Evolutionary conservation across 306 rosid species (phyloP).

Genomic region (Pyrus betulifolia): DNA sequence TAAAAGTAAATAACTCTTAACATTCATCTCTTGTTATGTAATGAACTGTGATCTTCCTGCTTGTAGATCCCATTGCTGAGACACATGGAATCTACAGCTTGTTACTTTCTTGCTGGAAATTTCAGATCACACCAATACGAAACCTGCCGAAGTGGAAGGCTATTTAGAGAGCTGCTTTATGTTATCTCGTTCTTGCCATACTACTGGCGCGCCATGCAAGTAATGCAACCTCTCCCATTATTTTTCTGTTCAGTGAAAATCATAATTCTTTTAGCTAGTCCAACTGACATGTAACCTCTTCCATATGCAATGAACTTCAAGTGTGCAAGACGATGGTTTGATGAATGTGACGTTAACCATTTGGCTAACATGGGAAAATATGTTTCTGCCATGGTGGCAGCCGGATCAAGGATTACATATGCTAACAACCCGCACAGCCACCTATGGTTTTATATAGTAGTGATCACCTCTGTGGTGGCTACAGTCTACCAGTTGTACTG

Average conservation of each 20-base stretch:
- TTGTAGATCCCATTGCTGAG: slow-evolving; percentile 73
- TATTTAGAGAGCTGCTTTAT: slow-evolving; percentile 52
- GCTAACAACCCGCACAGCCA: slow-evolving; percentile 24
- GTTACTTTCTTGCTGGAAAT: slow-evolving; percentile 49
- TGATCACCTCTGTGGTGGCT: slow-evolving; percentile 67
- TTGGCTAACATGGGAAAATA: slow-evolving; percentile 97
- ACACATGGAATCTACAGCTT: slow-evolving; percentile 59
- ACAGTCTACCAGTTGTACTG: slow-evolving; percentile 83
- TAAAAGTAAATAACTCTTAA: not conserved
- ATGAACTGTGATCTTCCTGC: not conserved
- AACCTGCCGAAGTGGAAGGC: slow-evolving; percentile 54
- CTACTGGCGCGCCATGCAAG: slow-evolving; percentile 97
- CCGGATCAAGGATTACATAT: slow-evolving; percentile 74
- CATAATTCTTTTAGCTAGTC: not conserved
- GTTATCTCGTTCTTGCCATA: slow-evolving; percentile 81
- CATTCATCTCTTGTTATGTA: not conserved
- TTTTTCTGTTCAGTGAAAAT: not conserved
- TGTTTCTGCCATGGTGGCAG: slow-evolving; percentile 99
- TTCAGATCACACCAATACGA: slow-evolving; percentile 41
- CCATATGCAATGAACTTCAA: slow-evolving; percentile 9
- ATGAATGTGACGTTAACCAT: slow-evolving; percentile 46
- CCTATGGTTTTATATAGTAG: slow-evolving; percentile 54
- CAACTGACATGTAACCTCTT: slow-evolving; percentile 21
- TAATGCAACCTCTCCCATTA: slow-evolving; percentile 12
- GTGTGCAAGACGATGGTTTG: slow-evolving; percentile 93